Evolutionary conservation across 2,329 filamentous ascomycete species (phyloP).

Genomic region (Pochonia chlamydosporia): DNA sequence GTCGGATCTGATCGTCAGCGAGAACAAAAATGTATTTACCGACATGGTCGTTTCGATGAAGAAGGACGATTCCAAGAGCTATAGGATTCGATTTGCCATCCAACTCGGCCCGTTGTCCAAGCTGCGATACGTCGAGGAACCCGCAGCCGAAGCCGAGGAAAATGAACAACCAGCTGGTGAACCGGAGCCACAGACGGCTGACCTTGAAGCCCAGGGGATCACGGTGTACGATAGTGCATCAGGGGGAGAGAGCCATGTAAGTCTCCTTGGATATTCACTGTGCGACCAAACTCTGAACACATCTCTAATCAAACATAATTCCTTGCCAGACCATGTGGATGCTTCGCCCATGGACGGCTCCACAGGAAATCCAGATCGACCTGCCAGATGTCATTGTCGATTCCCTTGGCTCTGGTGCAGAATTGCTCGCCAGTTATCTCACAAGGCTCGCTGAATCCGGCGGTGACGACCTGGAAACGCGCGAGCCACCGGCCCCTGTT

Average conservation of each 20-base stretch:
- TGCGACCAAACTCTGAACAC: not conserved
- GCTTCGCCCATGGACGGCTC: slow-evolving; percentile 83
- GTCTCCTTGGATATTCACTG: slow-evolving; percentile 26
- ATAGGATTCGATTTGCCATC: slow-evolving; percentile 77
- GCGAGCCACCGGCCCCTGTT: slow-evolving; percentile 80
- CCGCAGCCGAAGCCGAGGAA: slow-evolving; percentile 25
- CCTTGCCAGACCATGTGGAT: slow-evolving; percentile 90
- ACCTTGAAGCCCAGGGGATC: slow-evolving; percentile 93
- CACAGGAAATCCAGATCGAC: slow-evolving; percentile 93
- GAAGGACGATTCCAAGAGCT: slow-evolving; percentile 87
- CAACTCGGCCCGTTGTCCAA: slow-evolving; percentile 64
- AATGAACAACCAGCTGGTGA: slow-evolving; percentile 31
- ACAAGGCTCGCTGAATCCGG: slow-evolving; percentile 82
- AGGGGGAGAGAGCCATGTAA: slow-evolving; percentile 83
- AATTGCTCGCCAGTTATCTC: slow-evolving; percentile 89
- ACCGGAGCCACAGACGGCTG: slow-evolving; percentile 45
- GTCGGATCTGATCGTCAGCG: slow-evolving; percentile 70
- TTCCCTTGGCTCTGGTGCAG: slow-evolving; percentile 87
- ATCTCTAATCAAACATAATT: not conserved
- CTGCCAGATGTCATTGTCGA: slow-evolving; percentile 85
- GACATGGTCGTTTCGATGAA: slow-evolving; percentile 84
- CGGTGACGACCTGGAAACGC: slow-evolving; percentile 65
- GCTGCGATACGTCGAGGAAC: slow-evolving; percentile 45
- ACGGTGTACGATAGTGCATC: slow-evolving; percentile 92
- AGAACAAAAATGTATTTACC: slow-evolving; percentile 73